phyloP scores from a whole-genome alignment of 2,329 filamentous ascomycete species.

The Colletotrichum gigasporum region DNA sequence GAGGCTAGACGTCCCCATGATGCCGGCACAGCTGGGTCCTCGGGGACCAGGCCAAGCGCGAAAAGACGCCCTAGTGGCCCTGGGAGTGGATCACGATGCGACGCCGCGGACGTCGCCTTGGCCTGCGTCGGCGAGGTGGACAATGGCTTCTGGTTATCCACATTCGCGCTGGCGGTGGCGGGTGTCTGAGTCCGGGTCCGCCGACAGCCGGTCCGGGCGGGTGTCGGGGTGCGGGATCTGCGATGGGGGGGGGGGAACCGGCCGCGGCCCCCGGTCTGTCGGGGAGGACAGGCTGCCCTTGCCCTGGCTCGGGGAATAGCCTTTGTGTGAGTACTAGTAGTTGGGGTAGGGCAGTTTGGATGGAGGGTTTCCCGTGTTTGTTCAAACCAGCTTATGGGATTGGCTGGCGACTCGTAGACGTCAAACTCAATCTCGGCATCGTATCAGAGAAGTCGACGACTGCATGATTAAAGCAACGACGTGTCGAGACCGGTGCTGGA shows the following conservation, averaged over 20 bases:
- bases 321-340: neutral
- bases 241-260: neutral
- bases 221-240: slow-evolving; percentile 23
- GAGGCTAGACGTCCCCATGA: slow-evolving; percentile 6
- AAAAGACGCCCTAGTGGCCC: slow-evolving; percentile 5
- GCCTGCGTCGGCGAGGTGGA: slow-evolving; percentile 10
- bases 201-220: slow-evolving; percentile 29
- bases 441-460: too few relatives aligned
- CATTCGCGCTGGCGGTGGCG: neutral
- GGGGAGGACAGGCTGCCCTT: slow-evolving; percentile 10
- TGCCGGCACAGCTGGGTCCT: slow-evolving; percentile 7
- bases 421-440: too few relatives aligned
- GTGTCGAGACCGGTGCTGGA: too few relatives aligned
- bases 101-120: neutral
- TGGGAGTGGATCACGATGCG: slow-evolving; percentile 8
- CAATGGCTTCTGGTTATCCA: neutral
- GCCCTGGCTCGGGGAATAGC: neutral
- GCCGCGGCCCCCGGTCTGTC: slow-evolving; percentile 26
- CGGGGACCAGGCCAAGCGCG: slow-evolving; percentile 17
- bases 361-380: neutral
- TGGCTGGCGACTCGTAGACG: too few relatives aligned
- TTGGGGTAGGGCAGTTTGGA: too few relatives aligned
- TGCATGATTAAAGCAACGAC: too few relatives aligned
- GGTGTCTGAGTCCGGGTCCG: neutral
- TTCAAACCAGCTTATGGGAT: neutral